Evolutionary conservation across 2,329 filamentous ascomycete species (phyloP), one percentile per base, ranked within the genome.

Genomic region (Macrophomina tecta): DNA sequence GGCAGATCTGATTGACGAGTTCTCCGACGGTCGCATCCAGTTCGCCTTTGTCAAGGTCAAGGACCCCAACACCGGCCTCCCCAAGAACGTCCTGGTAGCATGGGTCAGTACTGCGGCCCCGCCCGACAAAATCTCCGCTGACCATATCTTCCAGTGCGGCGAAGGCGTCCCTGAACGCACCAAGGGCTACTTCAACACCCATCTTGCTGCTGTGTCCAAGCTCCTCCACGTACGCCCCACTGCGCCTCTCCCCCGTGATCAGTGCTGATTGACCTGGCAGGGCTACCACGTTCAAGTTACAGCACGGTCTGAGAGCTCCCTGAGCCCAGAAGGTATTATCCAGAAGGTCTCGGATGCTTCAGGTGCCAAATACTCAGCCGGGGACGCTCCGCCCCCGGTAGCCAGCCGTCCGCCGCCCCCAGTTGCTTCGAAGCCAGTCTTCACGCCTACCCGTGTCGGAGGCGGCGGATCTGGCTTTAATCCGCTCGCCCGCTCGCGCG

Each of bases 281-380:
- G 93, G 95, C 71, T 99, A 98, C 79, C 95, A 99, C 78, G 93
- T 99, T 68, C 94, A 99, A 82, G 91, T 99, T 73, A 98, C 94
- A 63, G 95, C 95, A 68, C 92, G 95, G 69, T 96, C 94, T 69
- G 93, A 97, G 69, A 87, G 88, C 75, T 94, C 98, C 76, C 87
- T 99, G 69, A 92, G 91, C 34, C 91, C 94, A 45, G 93, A 97
- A 75, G 85, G 86, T 67, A 97, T 99, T 72, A 86, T 98, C 73
- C 91, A 95, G 77, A 98, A 97, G 81, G 93, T 99, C 56, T 88
- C 93, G 68, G 94, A 98, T 84, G 91, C 95, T 34, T 98, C 95
- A 51, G 95, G 95, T 68, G 88, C 94, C 70, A 98, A 97, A 79
- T 99, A 99, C 81, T 92, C 93, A 11, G 90, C 89, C 64, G 85